These are phyloP conservation scores for Candida krabiensis DNA, from an alignment of 805 yeast genomes.

Conservation along the genomic window DNA sequence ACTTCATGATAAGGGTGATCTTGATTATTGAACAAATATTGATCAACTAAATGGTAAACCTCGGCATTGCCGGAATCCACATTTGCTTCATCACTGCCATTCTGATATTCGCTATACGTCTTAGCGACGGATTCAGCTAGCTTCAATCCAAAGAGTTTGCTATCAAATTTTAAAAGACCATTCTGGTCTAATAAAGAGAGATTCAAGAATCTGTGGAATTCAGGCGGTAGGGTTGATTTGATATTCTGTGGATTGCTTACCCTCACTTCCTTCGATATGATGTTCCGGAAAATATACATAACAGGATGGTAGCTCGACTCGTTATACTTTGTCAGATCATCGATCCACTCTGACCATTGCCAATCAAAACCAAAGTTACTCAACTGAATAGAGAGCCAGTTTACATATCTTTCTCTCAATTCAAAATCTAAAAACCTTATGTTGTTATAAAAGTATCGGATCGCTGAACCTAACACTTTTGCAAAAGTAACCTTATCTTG, in stretches of 20 bases:
- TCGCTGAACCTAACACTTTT: slow-evolving; percentile 91
- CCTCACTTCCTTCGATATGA: slow-evolving; percentile 81
- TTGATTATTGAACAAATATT: slow-evolving; percentile 34
- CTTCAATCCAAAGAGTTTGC: slow-evolving; percentile 31
- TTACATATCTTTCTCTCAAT: slow-evolving; percentile 66
- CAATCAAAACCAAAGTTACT: slow-evolving; percentile 93
- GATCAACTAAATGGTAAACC: slow-evolving; percentile 30
- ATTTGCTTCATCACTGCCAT: slow-evolving; percentile 17
- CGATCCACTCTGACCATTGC: slow-evolving; percentile 97
- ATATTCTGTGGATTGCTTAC: slow-evolving; percentile 75
- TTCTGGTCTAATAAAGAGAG: slow-evolving; percentile 38
- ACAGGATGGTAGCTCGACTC: slow-evolving; percentile 66
- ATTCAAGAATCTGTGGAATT: slow-evolving; percentile 50
- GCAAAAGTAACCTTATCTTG: slow-evolving; percentile 60
- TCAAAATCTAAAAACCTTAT: slow-evolving; percentile 73
- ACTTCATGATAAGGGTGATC: slow-evolving; percentile 34
- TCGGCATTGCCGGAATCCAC: slow-evolving; percentile 30
- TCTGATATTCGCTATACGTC: slow-evolving; percentile 17
- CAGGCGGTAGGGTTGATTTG: slow-evolving; percentile 66
- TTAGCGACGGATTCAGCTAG: slow-evolving; percentile 23
- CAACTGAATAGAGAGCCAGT: slow-evolving; percentile 92
- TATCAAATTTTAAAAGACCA: slow-evolving; percentile 38
- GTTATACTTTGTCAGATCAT: slow-evolving; percentile 48
- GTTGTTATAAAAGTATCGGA: slow-evolving; percentile 75
- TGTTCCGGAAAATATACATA: slow-evolving; percentile 68